Percentiles rank a stretch among this genome's conserved stretches.
Evolutionary conservation across 1,139 yeast genomes (phyloP).

Genomic region (Saccharomyces uvarum): DNA sequence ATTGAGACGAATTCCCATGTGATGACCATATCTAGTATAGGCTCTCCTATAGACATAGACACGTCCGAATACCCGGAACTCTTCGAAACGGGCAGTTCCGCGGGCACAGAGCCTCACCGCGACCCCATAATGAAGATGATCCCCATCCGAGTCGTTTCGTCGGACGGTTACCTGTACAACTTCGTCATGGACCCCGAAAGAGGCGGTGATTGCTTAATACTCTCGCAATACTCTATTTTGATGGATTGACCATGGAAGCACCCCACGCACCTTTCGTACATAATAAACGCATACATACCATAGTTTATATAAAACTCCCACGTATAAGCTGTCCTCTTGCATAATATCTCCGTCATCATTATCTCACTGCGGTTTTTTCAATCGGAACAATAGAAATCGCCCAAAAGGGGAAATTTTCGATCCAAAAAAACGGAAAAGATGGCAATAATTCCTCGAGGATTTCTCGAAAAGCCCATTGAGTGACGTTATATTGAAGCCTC

Average conservation of each 20-base stretch:
- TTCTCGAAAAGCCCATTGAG: neutral
- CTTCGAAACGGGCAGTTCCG: constrained; percentile 8
- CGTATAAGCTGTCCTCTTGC: neutral
- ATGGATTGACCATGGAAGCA: neutral
- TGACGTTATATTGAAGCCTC: neutral
- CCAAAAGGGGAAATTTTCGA: neutral
- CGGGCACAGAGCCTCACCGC: neutral
- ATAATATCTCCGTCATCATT: neutral
- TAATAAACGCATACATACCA: neutral
- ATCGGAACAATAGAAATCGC: neutral
- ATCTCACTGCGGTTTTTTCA: neutral
- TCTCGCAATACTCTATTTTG: constrained; percentile 52
- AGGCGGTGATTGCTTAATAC: constrained; percentile 86
- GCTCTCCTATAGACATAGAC: constrained; percentile 15
- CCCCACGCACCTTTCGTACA: neutral
- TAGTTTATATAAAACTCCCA: neutral
- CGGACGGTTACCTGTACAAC: constrained; percentile 80
- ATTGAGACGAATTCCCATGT: constrained; percentile 27
- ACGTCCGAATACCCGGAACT: constrained; percentile 20
- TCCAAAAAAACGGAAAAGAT: neutral
- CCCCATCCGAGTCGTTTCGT: constrained; percentile 55
- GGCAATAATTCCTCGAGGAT: neutral
- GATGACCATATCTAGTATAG: constrained; percentile 18
- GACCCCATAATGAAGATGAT: constrained; percentile 27
- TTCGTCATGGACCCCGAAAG: constrained; percentile 81